These are phyloP conservation scores for Pestalotiopsis sp. DNA, from an alignment of 2,329 filamentous ascomycete species.

Conservation along the genomic window DNA sequence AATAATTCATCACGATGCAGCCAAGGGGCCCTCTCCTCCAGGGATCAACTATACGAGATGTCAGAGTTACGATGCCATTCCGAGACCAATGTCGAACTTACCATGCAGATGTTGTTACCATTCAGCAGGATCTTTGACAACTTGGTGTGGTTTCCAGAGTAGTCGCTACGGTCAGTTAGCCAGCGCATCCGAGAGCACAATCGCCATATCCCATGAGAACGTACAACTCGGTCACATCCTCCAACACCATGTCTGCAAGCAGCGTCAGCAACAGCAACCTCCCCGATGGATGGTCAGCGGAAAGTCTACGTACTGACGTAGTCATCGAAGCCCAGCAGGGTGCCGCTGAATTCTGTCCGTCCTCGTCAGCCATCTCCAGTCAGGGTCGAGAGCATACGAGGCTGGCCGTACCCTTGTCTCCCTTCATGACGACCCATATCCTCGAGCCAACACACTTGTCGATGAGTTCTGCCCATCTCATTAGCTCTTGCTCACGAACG, in stretches of 20 bases:
- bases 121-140: constrained; percentile 94
- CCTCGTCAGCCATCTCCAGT: not conserved
- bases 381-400: not conserved
- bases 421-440: constrained; percentile 99
- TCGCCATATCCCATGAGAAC: not conserved
- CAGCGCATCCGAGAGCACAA: not conserved
- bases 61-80: not conserved
- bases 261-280: not conserved
- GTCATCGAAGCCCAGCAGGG: constrained; percentile 94
- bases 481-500: not conserved
- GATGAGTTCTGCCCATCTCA: constrained; percentile 75
- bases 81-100: constrained; percentile 41
- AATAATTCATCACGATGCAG: constrained; percentile 24
- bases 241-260: constrained; percentile 87
- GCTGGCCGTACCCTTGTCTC: constrained; percentile 78
- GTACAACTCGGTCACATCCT: constrained; percentile 96
- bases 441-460: constrained; percentile 98
- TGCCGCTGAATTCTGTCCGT: constrained; percentile 85
- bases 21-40: constrained; percentile 70
- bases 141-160: constrained; percentile 83
- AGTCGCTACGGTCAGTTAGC: constrained; percentile 67
- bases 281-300: not conserved
- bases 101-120: constrained; percentile 99
- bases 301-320: constrained; percentile 93
- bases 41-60: constrained; percentile 65